A percentile compares a stretch with the other conserved stretches of the same genome.
These are phyloP conservation scores for Amanita rubescens DNA, from an alignment of 768 basidiomycete species.

Conservation along the genomic window DNA sequence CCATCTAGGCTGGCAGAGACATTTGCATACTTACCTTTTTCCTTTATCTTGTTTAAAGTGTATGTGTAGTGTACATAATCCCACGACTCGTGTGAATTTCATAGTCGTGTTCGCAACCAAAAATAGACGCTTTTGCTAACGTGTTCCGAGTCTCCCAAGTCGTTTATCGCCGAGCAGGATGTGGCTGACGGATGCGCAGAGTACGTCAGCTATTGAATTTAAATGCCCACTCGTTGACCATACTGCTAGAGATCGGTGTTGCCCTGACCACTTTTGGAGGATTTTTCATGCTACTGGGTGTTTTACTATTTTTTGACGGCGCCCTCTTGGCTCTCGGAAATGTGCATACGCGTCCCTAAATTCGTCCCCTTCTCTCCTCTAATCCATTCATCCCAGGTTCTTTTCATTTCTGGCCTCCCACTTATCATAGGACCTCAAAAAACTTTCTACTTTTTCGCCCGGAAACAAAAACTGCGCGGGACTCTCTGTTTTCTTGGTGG, in stretches of 20 bases:
- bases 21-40: no score
- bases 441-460: conserved; percentile 96
- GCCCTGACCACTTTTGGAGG: conserved; percentile 93
- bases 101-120: background rate
- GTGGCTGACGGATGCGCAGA: conserved; percentile 66
- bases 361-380: background rate
- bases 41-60: background rate
- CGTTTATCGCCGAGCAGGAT: conserved; percentile 32
- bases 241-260: conserved; percentile 79
- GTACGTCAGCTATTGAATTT: conserved; percentile 25
- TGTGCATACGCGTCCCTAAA: conserved; percentile 33
- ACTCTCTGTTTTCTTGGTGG: conserved; percentile 85
- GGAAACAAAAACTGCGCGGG: conserved; percentile 91
- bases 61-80: background rate
- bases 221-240: background rate
- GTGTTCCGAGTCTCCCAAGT: conserved; percentile 1
- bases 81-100: conserved; percentile 3
- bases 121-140: conserved; percentile 1
- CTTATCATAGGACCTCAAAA: conserved; percentile 96
- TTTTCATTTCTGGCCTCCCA: conserved; percentile 91
- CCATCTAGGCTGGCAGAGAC: no score
- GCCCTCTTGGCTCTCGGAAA: conserved; percentile 96
- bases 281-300: conserved; percentile 93
- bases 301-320: conserved; percentile 95
- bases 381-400: conserved; percentile 48